Conservation (phyloP, 257 asterid species). For the Solanum appendiculatum region DNA sequence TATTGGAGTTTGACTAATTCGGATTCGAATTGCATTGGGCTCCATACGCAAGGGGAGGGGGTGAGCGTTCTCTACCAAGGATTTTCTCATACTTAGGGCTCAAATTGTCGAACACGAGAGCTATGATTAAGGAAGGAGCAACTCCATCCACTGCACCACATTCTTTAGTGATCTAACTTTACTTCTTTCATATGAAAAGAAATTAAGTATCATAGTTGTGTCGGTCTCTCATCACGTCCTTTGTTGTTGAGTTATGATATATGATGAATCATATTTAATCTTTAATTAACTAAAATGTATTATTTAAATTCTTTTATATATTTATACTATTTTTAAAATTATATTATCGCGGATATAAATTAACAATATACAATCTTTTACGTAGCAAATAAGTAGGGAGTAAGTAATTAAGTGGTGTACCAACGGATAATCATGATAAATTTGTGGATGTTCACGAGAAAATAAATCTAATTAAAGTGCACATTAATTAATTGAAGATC, state of each 20-base stretch:
- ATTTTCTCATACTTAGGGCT: too few relatives aligned
- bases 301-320: not conserved
- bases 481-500: not conserved
- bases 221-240: not conserved
- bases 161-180: not conserved
- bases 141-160: too few relatives aligned
- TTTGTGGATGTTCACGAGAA: not conserved
- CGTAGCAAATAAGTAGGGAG: not conserved
- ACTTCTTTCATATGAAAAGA: not conserved
- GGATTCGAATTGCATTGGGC: too few relatives aligned
- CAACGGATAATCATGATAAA: too few relatives aligned
- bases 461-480: not conserved
- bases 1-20: too few relatives aligned
- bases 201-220: not conserved
- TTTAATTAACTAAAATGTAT: not conserved
- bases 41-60: too few relatives aligned
- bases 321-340: not conserved
- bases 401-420: not conserved
- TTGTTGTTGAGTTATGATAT: not conserved
- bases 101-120: too few relatives aligned
- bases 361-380: not conserved
- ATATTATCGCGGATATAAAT: not conserved
- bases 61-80: rapidly evolving
- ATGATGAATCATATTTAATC: not conserved
- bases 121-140: rapidly evolving